Conservation (phyloP, 331 rosid genomes). For the Erythrophleum ivorense region DNA sequence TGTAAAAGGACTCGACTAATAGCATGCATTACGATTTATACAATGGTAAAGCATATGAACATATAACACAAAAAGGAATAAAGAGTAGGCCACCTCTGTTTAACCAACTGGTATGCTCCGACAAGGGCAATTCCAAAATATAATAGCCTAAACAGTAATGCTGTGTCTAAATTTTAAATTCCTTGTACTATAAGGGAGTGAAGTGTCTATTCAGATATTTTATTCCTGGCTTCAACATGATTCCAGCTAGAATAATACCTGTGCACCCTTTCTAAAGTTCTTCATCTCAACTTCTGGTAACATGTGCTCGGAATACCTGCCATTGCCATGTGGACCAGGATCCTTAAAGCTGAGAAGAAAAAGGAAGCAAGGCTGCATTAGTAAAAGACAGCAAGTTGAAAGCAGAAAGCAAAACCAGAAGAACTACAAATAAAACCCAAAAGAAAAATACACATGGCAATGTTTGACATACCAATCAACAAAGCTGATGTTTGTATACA, state of each 20-base stretch:
- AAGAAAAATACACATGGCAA: neutral
- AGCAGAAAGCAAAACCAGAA: slow-evolving; percentile 28
- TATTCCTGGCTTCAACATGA: slow-evolving; percentile 11
- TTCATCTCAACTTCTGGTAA: slow-evolving; percentile 87
- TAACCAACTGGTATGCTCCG: slow-evolving; percentile 17
- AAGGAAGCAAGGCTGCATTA: slow-evolving; percentile 25
- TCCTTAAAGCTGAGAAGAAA: slow-evolving; percentile 73
- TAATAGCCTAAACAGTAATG: slow-evolving; percentile 20
- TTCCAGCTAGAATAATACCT: slow-evolving; percentile 59
- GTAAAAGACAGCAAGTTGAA: slow-evolving; percentile 22
- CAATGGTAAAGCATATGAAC: slow-evolving; percentile 16
- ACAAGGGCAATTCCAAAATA: slow-evolving; percentile 24
- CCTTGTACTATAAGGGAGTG: neutral
- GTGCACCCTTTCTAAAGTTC: slow-evolving; percentile 98
- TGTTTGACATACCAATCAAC: slow-evolving; percentile 79
- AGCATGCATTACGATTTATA: slow-evolving; percentile 4
- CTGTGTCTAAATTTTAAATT: slow-evolving; percentile 24
- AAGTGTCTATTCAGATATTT: slow-evolving; percentile 28
- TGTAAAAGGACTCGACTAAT: slow-evolving; percentile 18
- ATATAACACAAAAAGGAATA: neutral
- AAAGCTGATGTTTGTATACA: slow-evolving; percentile 83
- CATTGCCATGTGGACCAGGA: slow-evolving; percentile 96
- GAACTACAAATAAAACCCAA: slow-evolving; percentile 16
- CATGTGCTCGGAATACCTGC: slow-evolving; percentile 90
- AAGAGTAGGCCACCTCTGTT: slow-evolving; percentile 28